Conservation (phyloP, 257 asterid genomes). For the Gentiana straminea region DNA sequence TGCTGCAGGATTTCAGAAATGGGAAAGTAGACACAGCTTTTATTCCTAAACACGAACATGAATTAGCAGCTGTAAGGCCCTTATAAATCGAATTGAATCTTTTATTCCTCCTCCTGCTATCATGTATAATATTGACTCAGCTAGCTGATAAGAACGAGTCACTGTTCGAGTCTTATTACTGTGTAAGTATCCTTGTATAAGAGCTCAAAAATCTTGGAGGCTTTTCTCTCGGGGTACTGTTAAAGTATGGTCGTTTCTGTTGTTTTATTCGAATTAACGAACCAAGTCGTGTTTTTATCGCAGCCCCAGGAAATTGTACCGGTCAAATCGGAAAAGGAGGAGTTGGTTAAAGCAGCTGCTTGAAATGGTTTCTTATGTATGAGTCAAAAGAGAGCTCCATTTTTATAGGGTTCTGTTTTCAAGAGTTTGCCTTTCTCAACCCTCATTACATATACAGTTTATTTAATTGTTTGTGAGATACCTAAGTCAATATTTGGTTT, state of each 20-base stretch:
- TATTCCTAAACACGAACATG: slow-evolving; percentile 93
- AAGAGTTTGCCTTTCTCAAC: too few relatives aligned
- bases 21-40: slow-evolving; percentile 97
- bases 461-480: too few relatives aligned
- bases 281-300: slow-evolving; percentile 9
- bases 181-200: not conserved
- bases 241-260: too few relatives aligned
- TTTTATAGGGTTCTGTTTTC: not conserved
- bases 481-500: too few relatives aligned
- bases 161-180: not conserved
- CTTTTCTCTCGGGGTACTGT: too few relatives aligned
- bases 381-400: not conserved
- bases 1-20: slow-evolving; percentile 67
- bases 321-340: slow-evolving; percentile 15
- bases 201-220: not conserved
- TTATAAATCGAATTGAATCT: slow-evolving; percentile 8
- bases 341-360: slow-evolving; percentile 30
- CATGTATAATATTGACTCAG: not conserved
- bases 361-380: slow-evolving; percentile 8
- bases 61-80: slow-evolving; percentile 78
- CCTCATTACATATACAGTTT: too few relatives aligned
- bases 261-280: too few relatives aligned
- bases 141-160: too few relatives aligned
- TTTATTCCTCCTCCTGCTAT: slow-evolving; percentile 1
- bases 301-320: slow-evolving; percentile 37